These are phyloP conservation scores for Ensete glaucum DNA, from an alignment of 176 grass and related monocot genomes.

Conservation along the genomic window DNA sequence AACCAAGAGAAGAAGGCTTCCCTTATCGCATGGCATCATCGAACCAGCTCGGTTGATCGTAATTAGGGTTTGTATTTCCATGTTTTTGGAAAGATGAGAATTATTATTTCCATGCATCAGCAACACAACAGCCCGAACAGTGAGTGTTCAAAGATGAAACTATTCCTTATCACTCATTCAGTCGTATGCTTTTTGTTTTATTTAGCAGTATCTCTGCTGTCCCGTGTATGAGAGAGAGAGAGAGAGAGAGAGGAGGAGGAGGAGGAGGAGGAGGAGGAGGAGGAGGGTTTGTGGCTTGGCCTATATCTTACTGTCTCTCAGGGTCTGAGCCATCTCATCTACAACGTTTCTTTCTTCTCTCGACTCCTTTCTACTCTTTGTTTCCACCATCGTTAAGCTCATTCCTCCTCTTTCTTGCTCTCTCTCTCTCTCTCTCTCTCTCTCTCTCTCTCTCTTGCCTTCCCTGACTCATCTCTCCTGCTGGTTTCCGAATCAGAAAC, in stretches of 20 bases:
- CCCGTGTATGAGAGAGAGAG: not conserved
- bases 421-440: not conserved
- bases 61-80: no score
- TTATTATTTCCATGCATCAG: not conserved
- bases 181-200: not conserved
- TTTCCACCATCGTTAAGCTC: conserved; percentile 8
- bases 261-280: not conserved
- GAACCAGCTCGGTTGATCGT: no score
- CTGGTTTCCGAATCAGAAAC: conserved; percentile 43
- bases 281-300: conserved; percentile 3
- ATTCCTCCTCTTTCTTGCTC: not conserved
- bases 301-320: conserved; percentile 17
- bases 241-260: not conserved
- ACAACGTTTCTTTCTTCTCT: not conserved
- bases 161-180: conserved; percentile 1
- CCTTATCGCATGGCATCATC: no score
- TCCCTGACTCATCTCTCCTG: not conserved
- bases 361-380: not conserved
- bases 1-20: no score
- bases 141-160: not conserved
- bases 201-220: conserved; percentile 6
- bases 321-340: conserved; percentile 9
- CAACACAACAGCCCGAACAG: not conserved
- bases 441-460: not conserved
- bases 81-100: no score